Conservation (phyloP, 176 grass and related monocot species). For the Eremochloa ophiuroides region DNA sequence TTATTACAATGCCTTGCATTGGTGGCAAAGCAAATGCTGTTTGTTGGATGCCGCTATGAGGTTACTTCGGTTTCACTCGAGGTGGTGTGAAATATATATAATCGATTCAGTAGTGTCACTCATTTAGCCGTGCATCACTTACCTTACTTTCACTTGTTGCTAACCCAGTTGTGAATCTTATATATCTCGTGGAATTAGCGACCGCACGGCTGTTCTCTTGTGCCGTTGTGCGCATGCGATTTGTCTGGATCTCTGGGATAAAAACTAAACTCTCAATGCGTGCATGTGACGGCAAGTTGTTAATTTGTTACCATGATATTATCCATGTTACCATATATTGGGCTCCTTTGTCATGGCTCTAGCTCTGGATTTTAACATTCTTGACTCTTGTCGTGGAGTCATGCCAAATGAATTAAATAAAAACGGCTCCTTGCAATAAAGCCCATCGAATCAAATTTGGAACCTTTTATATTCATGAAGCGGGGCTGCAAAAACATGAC, state of each 20-base stretch:
- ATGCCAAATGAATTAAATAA: too few relatives aligned
- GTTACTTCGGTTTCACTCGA: slow-evolving; percentile 27
- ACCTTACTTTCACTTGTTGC: neutral
- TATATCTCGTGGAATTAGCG: neutral
- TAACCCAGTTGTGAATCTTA: neutral
- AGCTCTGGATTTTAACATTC: too few relatives aligned
- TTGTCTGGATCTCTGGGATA: neutral
- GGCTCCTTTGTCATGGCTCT: too few relatives aligned
- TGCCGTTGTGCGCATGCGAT: neutral
- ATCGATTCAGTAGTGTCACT: neutral
- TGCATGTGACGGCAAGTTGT: neutral
- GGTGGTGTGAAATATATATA: neutral
- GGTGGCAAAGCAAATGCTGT: slow-evolving; percentile 23
- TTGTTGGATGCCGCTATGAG: neutral
- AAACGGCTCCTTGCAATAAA: too few relatives aligned
- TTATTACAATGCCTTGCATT: slow-evolving; percentile 20
- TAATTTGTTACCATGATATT: neutral
- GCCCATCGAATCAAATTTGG: too few relatives aligned
- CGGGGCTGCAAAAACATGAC: too few relatives aligned
- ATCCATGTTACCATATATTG: too few relatives aligned
- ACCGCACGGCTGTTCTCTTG: neutral
- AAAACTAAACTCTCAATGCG: neutral
- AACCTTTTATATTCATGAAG: too few relatives aligned
- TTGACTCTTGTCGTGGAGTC: too few relatives aligned
- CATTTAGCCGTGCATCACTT: neutral